A percentile compares a stretch with the other conserved stretches of the same genome.
Conservation (phyloP, 1,139 yeast genomes). For the Kodamaea sp. region DNA sequence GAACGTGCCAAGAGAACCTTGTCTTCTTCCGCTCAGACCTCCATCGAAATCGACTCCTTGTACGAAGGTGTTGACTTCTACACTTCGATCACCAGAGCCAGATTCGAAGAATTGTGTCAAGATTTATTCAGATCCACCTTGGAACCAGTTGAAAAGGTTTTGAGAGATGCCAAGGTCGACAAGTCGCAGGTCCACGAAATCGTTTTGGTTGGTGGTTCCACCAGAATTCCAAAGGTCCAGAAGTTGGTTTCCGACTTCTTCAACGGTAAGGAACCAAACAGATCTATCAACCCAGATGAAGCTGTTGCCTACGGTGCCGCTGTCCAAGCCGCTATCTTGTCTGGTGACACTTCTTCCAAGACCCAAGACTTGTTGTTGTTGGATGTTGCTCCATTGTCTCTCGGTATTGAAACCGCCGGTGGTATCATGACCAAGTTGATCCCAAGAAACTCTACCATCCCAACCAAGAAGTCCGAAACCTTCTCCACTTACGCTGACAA, state of each 20-base stretch:
- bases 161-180: constrained; percentile 42
- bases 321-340: constrained; percentile 85
- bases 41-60: constrained; percentile 40
- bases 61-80: constrained; percentile 43
- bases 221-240: constrained; percentile 45
- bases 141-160: constrained; percentile 43
- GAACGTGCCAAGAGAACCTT: constrained; percentile 45
- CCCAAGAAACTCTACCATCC: constrained; percentile 95
- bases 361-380: constrained; percentile 82
- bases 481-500: constrained; percentile 97
- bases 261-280: constrained; percentile 49
- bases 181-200: constrained; percentile 39
- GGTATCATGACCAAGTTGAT: constrained; percentile 97
- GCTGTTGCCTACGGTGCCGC: constrained; percentile 50
- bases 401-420: constrained; percentile 97
- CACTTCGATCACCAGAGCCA: constrained; percentile 43
- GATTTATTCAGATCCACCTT: constrained; percentile 42
- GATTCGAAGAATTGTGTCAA: constrained; percentile 43
- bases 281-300: constrained; percentile 39
- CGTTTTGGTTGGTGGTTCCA: constrained; percentile 44
- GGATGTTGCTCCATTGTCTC: constrained; percentile 91
- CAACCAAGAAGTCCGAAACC: constrained; percentile 94
- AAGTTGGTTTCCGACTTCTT: constrained; percentile 42
- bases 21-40: constrained; percentile 40
- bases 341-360: constrained; percentile 83